Conservation (phyloP, 306 rosid species). For the Vigna radiata region DNA sequence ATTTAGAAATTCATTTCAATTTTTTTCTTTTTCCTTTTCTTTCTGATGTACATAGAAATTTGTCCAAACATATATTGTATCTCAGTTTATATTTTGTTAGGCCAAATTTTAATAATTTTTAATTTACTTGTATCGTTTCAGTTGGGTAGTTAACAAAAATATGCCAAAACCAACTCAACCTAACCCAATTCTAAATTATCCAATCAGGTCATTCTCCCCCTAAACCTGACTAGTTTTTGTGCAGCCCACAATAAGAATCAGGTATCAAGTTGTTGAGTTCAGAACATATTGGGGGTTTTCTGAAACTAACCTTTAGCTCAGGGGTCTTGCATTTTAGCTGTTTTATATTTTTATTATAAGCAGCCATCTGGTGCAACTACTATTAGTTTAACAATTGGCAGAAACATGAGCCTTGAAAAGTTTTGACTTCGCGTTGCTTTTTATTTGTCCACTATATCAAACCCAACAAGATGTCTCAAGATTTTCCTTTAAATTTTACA, state of each 20-base stretch:
- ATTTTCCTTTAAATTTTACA: neutral
- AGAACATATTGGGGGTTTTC: neutral
- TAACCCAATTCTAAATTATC: neutral
- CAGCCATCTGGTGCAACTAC: neutral
- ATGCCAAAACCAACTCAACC: neutral
- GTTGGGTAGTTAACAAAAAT: neutral
- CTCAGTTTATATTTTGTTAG: neutral
- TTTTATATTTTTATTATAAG: neutral
- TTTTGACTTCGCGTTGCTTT: neutral
- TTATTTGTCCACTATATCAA: neutral
- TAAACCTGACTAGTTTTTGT: neutral
- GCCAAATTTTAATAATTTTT: neutral
- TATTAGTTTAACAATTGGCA: neutral
- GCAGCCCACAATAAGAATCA: neutral
- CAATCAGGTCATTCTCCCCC: neutral
- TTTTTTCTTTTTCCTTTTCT: no score
- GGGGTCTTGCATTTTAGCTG: neutral
- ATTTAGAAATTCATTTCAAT: no score
- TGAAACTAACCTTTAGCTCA: neutral
- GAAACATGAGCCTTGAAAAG: neutral
- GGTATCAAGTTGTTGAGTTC: neutral
- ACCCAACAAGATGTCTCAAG: conserved; percentile 12
- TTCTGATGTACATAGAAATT: no score
- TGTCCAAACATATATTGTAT: neutral
- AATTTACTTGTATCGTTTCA: no score